These are phyloP conservation scores for Mycena latifolia DNA, from an alignment of 768 basidiomycete genomes.

Conservation along the genomic window DNA sequence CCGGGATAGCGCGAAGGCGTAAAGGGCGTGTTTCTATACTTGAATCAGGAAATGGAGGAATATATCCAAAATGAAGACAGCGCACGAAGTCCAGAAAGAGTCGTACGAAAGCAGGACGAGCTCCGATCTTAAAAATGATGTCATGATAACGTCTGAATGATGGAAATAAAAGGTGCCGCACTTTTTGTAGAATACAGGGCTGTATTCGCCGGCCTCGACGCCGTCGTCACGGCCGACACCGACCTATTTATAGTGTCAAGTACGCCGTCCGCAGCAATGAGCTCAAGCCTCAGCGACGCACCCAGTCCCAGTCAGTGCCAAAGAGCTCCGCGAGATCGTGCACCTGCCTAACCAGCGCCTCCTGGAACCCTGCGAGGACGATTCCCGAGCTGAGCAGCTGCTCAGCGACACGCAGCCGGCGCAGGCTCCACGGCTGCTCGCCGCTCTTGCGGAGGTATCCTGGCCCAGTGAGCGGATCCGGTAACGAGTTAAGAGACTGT, in stretches of 20 bases:
- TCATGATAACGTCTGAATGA: background rate
- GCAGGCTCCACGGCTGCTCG: conserved; percentile 68
- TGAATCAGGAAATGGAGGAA: no score
- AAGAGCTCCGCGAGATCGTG: conserved; percentile 66
- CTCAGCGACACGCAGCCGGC: conserved; percentile 62
- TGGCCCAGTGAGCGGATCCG: conserved; percentile 54
- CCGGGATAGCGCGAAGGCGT: conserved; percentile 63
- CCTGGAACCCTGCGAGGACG: conserved; percentile 61
- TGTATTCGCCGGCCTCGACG: conserved; percentile 65
- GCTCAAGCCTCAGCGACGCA: conserved; percentile 43
- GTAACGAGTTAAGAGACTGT: conserved; percentile 55
- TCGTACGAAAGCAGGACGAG: conserved; percentile 56
- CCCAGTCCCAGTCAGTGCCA: conserved; percentile 67
- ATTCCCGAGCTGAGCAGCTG: conserved; percentile 55
- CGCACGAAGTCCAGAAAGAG: conserved; percentile 70
- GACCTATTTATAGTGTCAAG: conserved; percentile 50
- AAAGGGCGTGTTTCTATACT: conserved; percentile 63
- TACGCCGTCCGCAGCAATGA: background rate
- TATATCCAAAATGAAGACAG: background rate
- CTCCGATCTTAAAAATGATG: no score
- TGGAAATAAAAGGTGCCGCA: conserved; percentile 24
- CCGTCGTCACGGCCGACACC: conserved; percentile 76
- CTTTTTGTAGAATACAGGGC: conserved; percentile 72
- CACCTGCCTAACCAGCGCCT: conserved; percentile 69
- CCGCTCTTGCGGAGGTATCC: conserved; percentile 46